Base-by-base conservation (phyloP, 2,329 filamentous ascomycete genomes). In the Monosporascus sp. region DNA sequence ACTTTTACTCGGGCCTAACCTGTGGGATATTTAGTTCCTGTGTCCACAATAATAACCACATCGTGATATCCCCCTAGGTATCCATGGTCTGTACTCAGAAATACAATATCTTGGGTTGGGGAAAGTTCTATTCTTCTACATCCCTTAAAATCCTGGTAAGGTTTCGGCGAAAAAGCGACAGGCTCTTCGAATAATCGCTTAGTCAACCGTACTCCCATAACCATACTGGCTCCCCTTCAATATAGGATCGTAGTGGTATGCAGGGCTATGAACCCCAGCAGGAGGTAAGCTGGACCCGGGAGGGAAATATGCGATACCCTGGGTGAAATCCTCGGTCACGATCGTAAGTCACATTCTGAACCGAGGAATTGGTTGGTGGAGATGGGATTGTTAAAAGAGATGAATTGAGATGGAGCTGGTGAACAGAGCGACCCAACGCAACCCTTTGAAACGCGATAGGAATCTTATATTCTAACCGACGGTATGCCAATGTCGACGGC, bases 401-500 rank as follows among this genome's bases (percentile, higher is more conserved):
- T 53, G 51, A 4, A 53, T 44, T 2, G 47, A 48, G 6, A 50
- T 5, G 5, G 40, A 50, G 17, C 3, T 46, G 8, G 50, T 9
- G 8, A 49, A 7, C 1, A 53, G 26, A 2, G 43, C 6, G 3
- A 22, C 19, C 47, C 51, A 53, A 11, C 31, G 27, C 1, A 7
- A 5, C n/a, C 8, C 9, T 48, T 53, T 53, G 16, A 31, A 35
- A 1, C 6, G 7, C 2, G 50, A 48, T 1, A 52, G 7, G 16
- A 43, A 48, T 4, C 9, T 7, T 14, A 74, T 27, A 51, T 73
- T 75, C 1, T 63, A 2, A 69, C 17, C 50, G 70, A 74, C 5
- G 70, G 62, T 1, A 74, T 58, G 1, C 77, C 74, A 49, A 76
- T 71, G 48, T 74, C 69, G 0, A 77, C 60, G 69, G 71, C 75